phyloP scores from a whole-genome alignment of 805 yeast species.

The Candida dendrica region DNA sequence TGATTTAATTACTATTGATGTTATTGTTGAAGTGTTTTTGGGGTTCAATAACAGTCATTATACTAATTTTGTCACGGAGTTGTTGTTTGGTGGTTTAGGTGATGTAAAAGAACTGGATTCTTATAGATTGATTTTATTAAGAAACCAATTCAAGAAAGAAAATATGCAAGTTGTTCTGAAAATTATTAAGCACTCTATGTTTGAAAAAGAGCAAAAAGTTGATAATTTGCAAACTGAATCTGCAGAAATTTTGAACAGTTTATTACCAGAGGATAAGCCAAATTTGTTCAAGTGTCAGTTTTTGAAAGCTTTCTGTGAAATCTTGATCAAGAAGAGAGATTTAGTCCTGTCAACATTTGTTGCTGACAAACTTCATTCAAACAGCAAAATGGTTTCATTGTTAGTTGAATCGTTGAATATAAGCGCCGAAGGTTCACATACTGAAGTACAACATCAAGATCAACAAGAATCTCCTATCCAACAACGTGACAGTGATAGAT shows the following conservation, averaged over 20 bases:
- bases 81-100: slow-evolving; percentile 14
- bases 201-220: slow-evolving; percentile 7
- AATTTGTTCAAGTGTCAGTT: slow-evolving; percentile 11
- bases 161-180: slow-evolving; percentile 12
- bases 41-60: slow-evolving; percentile 14
- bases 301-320: slow-evolving; percentile 9
- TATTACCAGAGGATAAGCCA: slow-evolving; percentile 11
- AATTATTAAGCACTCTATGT: slow-evolving; percentile 9
- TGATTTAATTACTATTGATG: slow-evolving; percentile 27
- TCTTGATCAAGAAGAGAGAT: slow-evolving; percentile 11
- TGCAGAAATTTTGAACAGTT: slow-evolving; percentile 14
- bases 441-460: neutral
- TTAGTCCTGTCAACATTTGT: slow-evolving; percentile 3
- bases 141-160: slow-evolving; percentile 12
- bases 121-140: slow-evolving; percentile 15
- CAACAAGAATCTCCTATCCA: neutral
- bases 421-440: neutral
- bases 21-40: slow-evolving; percentile 26
- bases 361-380: neutral
- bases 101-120: slow-evolving; percentile 6
- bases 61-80: slow-evolving; percentile 12
- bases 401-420: slow-evolving; percentile 2
- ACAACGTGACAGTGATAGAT: too few relatives aligned
- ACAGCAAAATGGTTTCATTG: slow-evolving; percentile 1
- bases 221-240: slow-evolving; percentile 19